A percentile compares a stretch with the other conserved stretches of the same genome.
phyloP scores from a whole-genome alignment of 2,329 filamentous ascomycete species.

The Aplosporella prunicola region DNA sequence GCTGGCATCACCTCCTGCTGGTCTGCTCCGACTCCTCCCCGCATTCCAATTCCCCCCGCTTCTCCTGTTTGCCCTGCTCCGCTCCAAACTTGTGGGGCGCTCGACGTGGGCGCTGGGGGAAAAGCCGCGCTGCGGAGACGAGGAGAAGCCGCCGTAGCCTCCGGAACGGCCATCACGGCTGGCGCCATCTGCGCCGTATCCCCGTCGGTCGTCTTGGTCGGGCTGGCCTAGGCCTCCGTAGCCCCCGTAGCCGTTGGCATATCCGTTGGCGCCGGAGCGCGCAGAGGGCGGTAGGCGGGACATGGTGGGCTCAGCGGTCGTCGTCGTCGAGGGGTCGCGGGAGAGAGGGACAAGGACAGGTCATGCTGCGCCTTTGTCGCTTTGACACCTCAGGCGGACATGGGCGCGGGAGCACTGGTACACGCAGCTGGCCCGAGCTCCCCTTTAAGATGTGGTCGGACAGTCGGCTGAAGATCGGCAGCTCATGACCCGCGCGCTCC shows the following conservation, averaged over 20 bases:
- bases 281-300: constrained; percentile 26
- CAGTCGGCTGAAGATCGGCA: constrained; percentile 8
- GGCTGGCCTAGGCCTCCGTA: constrained; percentile 25
- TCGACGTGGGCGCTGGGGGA: constrained; percentile 22
- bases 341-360: constrained; percentile 4
- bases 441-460: constrained; percentile 1
- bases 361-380: constrained; percentile 9
- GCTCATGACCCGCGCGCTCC: not conserved
- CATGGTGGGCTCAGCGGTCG: constrained; percentile 18
- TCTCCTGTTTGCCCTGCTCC: constrained; percentile 31
- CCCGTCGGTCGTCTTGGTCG: constrained; percentile 20
- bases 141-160: constrained; percentile 29
- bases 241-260: constrained; percentile 29
- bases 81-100: constrained; percentile 33
- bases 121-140: constrained; percentile 7
- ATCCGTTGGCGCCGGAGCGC: constrained; percentile 26
- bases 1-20: constrained; percentile 13
- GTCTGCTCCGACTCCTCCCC: constrained; percentile 1
- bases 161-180: constrained; percentile 26
- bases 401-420: not conserved
- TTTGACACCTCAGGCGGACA: constrained; percentile 4
- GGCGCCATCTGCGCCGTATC: constrained; percentile 4
- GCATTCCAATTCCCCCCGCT: constrained; percentile 23
- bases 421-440: not conserved
- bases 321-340: not conserved